Conservation (phyloP, 768 basidiomycete genomes). For the Serpula lacrymans region DNA sequence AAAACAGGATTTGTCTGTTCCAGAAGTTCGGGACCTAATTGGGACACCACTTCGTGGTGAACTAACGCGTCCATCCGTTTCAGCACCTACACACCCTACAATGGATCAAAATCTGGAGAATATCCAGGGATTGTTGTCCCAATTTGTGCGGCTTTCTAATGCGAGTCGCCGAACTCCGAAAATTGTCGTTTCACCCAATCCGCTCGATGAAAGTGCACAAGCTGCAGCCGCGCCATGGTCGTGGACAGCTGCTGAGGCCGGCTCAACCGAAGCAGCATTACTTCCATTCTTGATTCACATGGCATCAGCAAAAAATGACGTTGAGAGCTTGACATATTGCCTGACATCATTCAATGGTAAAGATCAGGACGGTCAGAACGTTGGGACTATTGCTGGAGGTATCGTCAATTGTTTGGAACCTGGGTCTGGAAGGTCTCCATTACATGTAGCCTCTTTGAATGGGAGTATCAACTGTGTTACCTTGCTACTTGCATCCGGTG, state of each 20-base stretch:
- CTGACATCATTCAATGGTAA: constrained; percentile 30
- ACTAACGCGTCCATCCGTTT: constrained; percentile 55
- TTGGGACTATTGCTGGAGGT: constrained; percentile 51
- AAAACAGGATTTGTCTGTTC: constrained; percentile 68
- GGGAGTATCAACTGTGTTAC: constrained; percentile 44
- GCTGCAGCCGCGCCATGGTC: constrained; percentile 65
- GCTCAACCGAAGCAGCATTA: constrained; percentile 63
- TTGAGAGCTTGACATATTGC: constrained; percentile 60
- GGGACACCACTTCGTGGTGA: constrained; percentile 84
- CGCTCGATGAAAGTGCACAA: constrained; percentile 39
- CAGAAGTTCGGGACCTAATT: constrained; percentile 73
- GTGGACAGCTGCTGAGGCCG: constrained; percentile 73
- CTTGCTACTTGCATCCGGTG: constrained; percentile 65
- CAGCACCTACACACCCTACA: constrained; percentile 41
- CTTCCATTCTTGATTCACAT: constrained; percentile 78
- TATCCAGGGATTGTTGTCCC: constrained; percentile 62
- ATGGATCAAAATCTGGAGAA: constrained; percentile 49
- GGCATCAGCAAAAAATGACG: constrained; percentile 69
- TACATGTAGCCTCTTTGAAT: constrained; percentile 76
- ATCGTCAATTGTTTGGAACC: constrained; percentile 70
- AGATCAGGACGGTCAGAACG: constrained; percentile 17
- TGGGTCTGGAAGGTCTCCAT: constrained; percentile 68
- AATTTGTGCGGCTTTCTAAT: constrained; percentile 62
- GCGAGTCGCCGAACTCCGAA: constrained; percentile 36
- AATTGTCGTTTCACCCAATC: constrained; percentile 29